Percentiles rank a stretch among this genome's conserved stretches.
Conservation (phyloP, 768 basidiomycete species). For the Rhodosporidiobolus sp. region DNA sequence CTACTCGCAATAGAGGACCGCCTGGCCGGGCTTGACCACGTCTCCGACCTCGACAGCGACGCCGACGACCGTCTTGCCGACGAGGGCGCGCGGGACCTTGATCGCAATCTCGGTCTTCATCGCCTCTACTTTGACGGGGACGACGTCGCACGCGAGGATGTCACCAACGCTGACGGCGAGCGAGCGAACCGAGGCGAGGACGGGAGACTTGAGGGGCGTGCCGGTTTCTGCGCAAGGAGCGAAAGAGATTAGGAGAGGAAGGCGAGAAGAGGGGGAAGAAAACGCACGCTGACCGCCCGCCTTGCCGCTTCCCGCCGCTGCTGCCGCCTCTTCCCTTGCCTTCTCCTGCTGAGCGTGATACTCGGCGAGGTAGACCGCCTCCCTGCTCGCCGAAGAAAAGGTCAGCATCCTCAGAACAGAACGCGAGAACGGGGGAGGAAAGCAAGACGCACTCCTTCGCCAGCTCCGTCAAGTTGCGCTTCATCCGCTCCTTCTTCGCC, state of each 20-base stretch:
- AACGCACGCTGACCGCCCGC: neutral
- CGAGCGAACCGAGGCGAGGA: constrained; percentile 52
- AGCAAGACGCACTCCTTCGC: constrained; percentile 14
- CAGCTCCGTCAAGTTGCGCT: constrained; percentile 9
- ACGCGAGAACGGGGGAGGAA: neutral
- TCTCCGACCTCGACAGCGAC: constrained; percentile 55
- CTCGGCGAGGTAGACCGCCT: constrained; percentile 9
- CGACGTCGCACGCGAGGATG: constrained; percentile 50
- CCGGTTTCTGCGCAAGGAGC: constrained; percentile 49
- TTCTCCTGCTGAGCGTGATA: constrained; percentile 13
- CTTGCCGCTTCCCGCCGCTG: constrained; percentile 1
- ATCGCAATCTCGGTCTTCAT: constrained; percentile 66
- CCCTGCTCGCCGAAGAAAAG: neutral
- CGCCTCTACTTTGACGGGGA: constrained; percentile 59
- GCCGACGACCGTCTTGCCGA: constrained; percentile 54
- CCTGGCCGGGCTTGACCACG: constrained; percentile 55
- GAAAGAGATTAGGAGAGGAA: neutral
- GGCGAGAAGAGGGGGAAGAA: neutral
- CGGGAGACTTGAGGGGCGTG: constrained; percentile 57
- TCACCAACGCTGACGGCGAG: constrained; percentile 45
- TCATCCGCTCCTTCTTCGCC: neutral
- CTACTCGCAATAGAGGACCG: constrained; percentile 47
- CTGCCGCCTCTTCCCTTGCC: constrained; percentile 13
- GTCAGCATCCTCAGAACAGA: neutral
- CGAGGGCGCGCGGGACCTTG: constrained; percentile 53